These are phyloP conservation scores for Rusavskia elegans DNA, from an alignment of 495 filamentous ascomycete species.

Conservation along the genomic window DNA sequence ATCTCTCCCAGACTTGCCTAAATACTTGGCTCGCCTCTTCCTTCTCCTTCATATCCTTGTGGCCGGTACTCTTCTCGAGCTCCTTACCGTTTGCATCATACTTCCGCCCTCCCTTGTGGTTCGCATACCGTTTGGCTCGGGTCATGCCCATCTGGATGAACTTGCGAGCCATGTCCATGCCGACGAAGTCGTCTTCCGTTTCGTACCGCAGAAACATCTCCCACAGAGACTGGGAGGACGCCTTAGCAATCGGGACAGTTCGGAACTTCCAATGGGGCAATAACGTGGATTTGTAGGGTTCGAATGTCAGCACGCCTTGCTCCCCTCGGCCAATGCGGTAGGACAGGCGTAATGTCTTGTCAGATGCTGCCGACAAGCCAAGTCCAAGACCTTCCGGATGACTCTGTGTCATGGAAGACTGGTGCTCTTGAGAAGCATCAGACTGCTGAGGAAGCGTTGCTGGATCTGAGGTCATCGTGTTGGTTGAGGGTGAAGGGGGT, in stretches of 20 bases:
- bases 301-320: slow-evolving; percentile 34
- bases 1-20: slow-evolving; percentile 25
- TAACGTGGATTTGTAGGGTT: slow-evolving; percentile 35
- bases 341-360: slow-evolving; percentile 17
- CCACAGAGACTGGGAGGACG: slow-evolving; percentile 23
- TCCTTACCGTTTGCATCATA: slow-evolving; percentile 16
- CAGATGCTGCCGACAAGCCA: neutral
- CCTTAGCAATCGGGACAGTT: slow-evolving; percentile 23
- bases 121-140: slow-evolving; percentile 31
- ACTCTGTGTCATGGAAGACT: no score
- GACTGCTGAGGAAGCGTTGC: no score
- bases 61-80: slow-evolving; percentile 43
- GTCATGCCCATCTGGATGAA: slow-evolving; percentile 43
- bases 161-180: slow-evolving; percentile 36
- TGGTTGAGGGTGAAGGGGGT: no score
- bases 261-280: slow-evolving; percentile 35
- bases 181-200: slow-evolving; percentile 30
- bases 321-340: slow-evolving; percentile 38
- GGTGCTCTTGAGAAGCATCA: no score
- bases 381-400: no score
- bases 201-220: slow-evolving; percentile 25
- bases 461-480: no score
- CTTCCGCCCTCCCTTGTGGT: slow-evolving; percentile 33
- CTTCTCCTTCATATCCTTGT: slow-evolving; percentile 52
- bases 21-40: slow-evolving; percentile 43